phyloP scores from a whole-genome alignment of 441 rosid species.

The Pelargonium fulgidum region DNA sequence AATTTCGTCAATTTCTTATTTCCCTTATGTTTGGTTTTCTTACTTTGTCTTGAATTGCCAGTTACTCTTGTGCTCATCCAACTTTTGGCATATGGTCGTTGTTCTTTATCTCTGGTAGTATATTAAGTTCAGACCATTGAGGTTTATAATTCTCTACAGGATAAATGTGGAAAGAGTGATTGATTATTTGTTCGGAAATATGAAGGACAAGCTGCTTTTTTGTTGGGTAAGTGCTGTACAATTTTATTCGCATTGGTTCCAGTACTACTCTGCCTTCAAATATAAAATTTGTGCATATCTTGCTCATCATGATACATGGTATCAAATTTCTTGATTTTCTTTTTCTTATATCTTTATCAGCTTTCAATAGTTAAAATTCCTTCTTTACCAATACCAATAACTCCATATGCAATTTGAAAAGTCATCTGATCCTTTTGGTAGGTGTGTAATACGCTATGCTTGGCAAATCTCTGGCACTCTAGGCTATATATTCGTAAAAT shows the following conservation, averaged over 20 bases:
- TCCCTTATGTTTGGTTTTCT: not conserved
- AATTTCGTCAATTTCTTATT: not conserved
- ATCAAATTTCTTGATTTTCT: not conserved
- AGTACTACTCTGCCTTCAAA: not conserved
- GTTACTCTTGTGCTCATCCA: not conserved
- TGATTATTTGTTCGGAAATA: constrained; percentile 57
- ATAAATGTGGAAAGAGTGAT: constrained; percentile 47
- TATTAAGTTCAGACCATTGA: not conserved
- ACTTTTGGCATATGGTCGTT: constrained; percentile 9
- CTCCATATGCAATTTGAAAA: not conserved
- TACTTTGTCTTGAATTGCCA: not conserved
- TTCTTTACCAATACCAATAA: not conserved
- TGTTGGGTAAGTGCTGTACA: constrained; percentile 56
- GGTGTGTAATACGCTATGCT: no score
- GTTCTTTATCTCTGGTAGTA: not conserved
- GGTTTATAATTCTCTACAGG: constrained; percentile 33
- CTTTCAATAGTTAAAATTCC: not conserved
- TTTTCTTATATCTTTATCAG: not conserved
- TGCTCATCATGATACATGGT: not conserved
- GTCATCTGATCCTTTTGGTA: no score
- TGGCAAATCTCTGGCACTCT: no score
- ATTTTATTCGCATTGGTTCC: not conserved
- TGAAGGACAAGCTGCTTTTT: constrained; percentile 62
- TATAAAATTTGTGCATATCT: not conserved
- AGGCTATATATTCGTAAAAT: no score